Conservation (phyloP, 2,329 filamentous ascomycete species). For the Exutisphaerella laricina region DNA sequence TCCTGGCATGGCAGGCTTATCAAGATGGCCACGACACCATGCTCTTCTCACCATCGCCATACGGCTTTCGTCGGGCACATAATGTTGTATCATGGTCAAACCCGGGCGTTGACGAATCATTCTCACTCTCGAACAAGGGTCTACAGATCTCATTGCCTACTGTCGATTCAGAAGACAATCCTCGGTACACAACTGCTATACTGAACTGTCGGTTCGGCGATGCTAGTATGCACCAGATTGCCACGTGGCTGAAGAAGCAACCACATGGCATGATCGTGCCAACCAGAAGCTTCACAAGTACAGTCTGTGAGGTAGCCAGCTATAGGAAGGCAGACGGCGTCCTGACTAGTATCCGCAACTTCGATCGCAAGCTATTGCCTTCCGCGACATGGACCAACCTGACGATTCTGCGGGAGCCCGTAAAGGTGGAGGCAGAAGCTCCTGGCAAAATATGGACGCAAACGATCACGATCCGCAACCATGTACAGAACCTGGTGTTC, state of each 20-base stretch:
- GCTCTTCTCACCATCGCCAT: slow-evolving; percentile 17
- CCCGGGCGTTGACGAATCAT: slow-evolving; percentile 20
- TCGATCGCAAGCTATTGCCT: slow-evolving; percentile 13
- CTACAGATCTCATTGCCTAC: slow-evolving; percentile 18
- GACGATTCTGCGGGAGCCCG: slow-evolving; percentile 15
- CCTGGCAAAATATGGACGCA: slow-evolving; percentile 17
- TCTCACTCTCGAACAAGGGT: slow-evolving; percentile 19
- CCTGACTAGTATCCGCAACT: slow-evolving; percentile 16
- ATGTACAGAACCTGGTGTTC: slow-evolving; percentile 9
- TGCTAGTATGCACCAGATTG: slow-evolving; percentile 13
- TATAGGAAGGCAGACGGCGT: slow-evolving; percentile 10
- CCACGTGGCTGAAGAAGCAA: slow-evolving; percentile 13
- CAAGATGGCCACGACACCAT: slow-evolving; percentile 14
- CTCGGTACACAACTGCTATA: slow-evolving; percentile 14
- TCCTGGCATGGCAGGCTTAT: slow-evolving; percentile 24
- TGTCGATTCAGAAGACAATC: slow-evolving; percentile 8
- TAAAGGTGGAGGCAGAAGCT: slow-evolving; percentile 7
- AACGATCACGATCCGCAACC: slow-evolving; percentile 17
- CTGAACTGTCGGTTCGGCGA: slow-evolving; percentile 19
- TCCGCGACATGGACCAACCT: slow-evolving; percentile 15
- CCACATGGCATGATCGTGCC: slow-evolving; percentile 16
- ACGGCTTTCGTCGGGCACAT: slow-evolving; percentile 19
- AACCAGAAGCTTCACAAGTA: slow-evolving; percentile 12
- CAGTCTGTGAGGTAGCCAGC: slow-evolving; percentile 17
- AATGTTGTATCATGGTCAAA: slow-evolving; percentile 18